Conservation (phyloP, 768 basidiomycete genomes). For the Candolleomyces eurysporus region DNA sequence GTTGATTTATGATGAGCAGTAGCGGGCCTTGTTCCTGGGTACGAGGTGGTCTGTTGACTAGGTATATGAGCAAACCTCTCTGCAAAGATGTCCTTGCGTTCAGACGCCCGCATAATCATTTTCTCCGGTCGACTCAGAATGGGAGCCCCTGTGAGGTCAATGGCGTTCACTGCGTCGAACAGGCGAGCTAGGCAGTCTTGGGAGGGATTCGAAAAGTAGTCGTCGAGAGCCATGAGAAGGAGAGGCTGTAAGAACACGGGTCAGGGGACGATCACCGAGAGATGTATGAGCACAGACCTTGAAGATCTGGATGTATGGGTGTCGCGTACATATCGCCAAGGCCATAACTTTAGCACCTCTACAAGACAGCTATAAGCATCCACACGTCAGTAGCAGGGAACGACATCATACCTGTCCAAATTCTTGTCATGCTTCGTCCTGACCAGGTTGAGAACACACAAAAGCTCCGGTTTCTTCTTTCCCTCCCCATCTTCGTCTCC, state of each 20-base stretch:
- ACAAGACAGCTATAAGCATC: background rate
- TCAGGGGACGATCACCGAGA: background rate
- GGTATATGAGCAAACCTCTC: conserved; percentile 66
- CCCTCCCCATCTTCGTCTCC: conserved; percentile 28
- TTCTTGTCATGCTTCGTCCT: conserved; percentile 89
- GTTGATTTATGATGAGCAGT: conserved; percentile 41
- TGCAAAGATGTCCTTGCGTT: conserved; percentile 88
- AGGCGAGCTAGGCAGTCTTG: conserved; percentile 87
- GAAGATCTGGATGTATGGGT: conserved; percentile 95
- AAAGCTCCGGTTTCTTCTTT: conserved; percentile 48
- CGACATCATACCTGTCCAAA: conserved; percentile 59
- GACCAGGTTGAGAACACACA: conserved; percentile 90
- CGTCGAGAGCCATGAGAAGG: conserved; percentile 89
- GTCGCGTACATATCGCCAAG: conserved; percentile 88
- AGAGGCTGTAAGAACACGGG: conserved; percentile 61
- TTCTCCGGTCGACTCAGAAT: conserved; percentile 79
- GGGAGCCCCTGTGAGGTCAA: conserved; percentile 82
- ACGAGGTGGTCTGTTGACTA: conserved; percentile 22
- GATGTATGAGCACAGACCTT: conserved; percentile 51
- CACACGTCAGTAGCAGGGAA: background rate
- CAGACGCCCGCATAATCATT: conserved; percentile 83
- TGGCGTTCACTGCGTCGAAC: conserved; percentile 91
- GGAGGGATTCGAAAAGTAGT: conserved; percentile 88
- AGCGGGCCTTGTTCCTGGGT: conserved; percentile 13
- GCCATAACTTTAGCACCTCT: conserved; percentile 96